Conservation (phyloP, 768 basidiomycete genomes). For the Strobilomyces confusus region DNA sequence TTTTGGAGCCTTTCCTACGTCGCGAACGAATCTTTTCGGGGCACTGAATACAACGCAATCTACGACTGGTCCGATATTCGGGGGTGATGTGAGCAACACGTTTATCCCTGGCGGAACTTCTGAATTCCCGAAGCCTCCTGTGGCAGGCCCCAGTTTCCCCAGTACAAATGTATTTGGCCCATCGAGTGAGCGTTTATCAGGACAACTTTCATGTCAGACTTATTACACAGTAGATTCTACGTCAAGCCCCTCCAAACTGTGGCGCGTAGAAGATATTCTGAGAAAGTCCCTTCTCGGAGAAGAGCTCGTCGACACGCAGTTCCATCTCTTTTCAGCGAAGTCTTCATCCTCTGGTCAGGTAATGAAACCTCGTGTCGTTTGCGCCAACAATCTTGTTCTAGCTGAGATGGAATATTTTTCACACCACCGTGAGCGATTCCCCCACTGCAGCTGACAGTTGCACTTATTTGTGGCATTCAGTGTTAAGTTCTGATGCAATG, state of each 20-base stretch:
- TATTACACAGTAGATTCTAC: neutral
- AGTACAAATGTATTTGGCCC: neutral
- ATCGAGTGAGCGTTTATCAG: neutral
- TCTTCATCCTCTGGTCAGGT: conserved; percentile 6
- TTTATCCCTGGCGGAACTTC: neutral
- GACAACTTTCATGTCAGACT: neutral
- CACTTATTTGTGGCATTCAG: neutral
- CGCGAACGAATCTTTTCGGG: neutral
- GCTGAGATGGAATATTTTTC: conserved; percentile 25
- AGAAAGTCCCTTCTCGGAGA: conserved; percentile 27
- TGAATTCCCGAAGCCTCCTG: neutral
- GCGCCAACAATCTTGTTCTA: conserved; percentile 28
- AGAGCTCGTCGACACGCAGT: conserved; percentile 27
- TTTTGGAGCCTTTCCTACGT: neutral
- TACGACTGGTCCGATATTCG: neutral
- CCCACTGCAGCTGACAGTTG: neutral
- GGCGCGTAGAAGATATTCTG: conserved; percentile 18
- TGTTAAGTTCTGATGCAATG: conserved; percentile 8
- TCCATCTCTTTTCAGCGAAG: conserved; percentile 27
- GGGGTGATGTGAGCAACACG: neutral
- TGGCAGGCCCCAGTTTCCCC: neutral
- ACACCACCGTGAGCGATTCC: conserved; percentile 14
- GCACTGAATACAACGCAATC: neutral
- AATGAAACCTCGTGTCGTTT: conserved; percentile 21
- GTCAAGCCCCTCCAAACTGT: conserved; percentile 7